phyloP scores from a whole-genome alignment of 2,329 filamentous ascomycete species.

The Fusarium pilosicola region DNA sequence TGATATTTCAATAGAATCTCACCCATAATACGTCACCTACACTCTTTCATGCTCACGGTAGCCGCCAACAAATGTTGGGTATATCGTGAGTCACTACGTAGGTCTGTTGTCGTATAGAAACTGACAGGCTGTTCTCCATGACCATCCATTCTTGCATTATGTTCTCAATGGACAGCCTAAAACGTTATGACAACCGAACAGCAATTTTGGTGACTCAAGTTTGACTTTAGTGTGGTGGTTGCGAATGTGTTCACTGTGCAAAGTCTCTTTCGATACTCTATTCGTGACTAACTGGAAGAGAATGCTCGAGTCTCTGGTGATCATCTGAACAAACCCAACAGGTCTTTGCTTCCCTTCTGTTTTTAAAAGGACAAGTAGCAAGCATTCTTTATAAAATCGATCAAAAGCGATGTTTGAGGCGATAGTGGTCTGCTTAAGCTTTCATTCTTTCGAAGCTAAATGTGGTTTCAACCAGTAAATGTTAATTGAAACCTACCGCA shows the following conservation, averaged over 20 bases:
- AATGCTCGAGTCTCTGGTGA: neutral
- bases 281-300: too few relatives aligned
- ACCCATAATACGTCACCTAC: neutral
- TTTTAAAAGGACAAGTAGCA: accelerated
- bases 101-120: too few relatives aligned
- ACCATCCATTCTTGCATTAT: neutral
- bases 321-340: neutral
- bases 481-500: neutral
- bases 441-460: neutral
- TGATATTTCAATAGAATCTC: accelerated
- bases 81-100: neutral
- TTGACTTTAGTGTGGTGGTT: neutral
- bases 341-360: too few relatives aligned
- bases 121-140: neutral
- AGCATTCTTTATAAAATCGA: neutral
- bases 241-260: neutral
- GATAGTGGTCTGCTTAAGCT: neutral
- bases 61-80: neutral
- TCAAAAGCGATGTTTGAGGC: too few relatives aligned
- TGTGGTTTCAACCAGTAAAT: neutral
- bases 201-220: neutral
- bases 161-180: neutral
- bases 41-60: neutral
- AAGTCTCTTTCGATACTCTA: neutral
- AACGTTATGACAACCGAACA: too few relatives aligned